phyloP scores from a whole-genome alignment of 768 basidiomycete genomes.

The Brasilioporus rufonigricans region DNA sequence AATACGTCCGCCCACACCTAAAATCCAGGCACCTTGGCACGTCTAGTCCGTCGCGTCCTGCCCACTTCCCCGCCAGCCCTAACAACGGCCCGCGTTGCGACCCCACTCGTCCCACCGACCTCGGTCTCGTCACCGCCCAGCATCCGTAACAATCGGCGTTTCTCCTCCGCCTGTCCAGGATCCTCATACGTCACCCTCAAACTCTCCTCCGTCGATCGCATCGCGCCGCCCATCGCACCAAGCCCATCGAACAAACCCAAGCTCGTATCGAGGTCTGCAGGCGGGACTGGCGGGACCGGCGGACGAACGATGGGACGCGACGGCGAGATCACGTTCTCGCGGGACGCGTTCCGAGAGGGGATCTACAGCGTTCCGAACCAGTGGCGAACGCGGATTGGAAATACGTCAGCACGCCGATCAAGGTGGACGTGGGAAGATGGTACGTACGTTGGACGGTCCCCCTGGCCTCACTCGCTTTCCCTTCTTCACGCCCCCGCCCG shows the following conservation, averaged over 20 bases:
- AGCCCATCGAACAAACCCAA: conserved; percentile 25
- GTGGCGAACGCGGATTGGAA: too few species aligned
- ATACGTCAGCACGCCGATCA: neutral
- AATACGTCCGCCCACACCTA: neutral
- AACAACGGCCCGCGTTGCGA: conserved; percentile 2
- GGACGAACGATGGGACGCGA: conserved; percentile 5
- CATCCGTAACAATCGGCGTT: conserved; percentile 54
- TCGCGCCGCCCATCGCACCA: neutral
- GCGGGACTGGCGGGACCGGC: neutral
- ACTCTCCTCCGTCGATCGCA: conserved; percentile 39
- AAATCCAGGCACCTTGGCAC: conserved; percentile 3
- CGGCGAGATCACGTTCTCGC: conserved; percentile 21
- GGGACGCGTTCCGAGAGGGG: conserved; percentile 40
- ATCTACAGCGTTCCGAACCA: neutral
- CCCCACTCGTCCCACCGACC: neutral
- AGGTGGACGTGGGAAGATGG: neutral
- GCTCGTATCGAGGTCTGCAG: conserved; percentile 30
- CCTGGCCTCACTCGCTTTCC: conserved; percentile 40
- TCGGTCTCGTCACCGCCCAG: conserved; percentile 32
- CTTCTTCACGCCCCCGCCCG: conserved; percentile 16
- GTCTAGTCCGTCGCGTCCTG: conserved; percentile 9
- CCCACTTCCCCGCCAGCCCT: neutral
- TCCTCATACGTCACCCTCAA: conserved; percentile 68
- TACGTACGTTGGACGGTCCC: conserved; percentile 34
- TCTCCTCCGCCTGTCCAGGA: conserved; percentile 59